Conservation (phyloP, 2,329 filamentous ascomycete species). For the Penicillium sp. region DNA sequence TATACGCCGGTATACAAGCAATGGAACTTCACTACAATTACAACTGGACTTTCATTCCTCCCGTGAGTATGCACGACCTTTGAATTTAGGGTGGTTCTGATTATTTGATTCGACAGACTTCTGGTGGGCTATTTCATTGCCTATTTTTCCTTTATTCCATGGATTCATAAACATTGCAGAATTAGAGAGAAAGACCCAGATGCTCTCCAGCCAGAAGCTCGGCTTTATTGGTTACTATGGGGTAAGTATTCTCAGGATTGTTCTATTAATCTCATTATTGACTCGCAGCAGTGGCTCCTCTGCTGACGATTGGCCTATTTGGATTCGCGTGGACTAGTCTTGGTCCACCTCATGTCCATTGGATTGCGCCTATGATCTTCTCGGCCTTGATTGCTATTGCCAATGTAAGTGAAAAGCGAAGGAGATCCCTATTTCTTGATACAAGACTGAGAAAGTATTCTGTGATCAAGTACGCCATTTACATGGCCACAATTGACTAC, state of each 20-base stretch:
- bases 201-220: constrained; percentile 60
- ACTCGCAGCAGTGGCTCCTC: constrained; percentile 48
- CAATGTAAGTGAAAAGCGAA: constrained; percentile 46
- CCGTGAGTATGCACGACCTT: constrained; percentile 38
- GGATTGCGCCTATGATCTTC: constrained; percentile 62
- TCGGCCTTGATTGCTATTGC: constrained; percentile 59
- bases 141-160: constrained; percentile 55
- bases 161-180: constrained; percentile 46
- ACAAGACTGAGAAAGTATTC: neutral
- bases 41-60: constrained; percentile 54
- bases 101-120: constrained; percentile 34
- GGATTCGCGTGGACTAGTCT: constrained; percentile 61
- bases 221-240: constrained; percentile 59
- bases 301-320: constrained; percentile 58
- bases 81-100: neutral
- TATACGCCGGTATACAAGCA: constrained; percentile 60
- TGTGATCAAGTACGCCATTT: constrained; percentile 45
- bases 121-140: constrained; percentile 58
- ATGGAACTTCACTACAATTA: constrained; percentile 55
- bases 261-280: neutral
- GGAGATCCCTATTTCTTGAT: neutral
- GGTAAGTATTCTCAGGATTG: constrained; percentile 28
- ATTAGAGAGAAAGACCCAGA: constrained; percentile 42
- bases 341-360: constrained; percentile 54
- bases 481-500: constrained; percentile 66